These are phyloP conservation scores for Funneliformis mosseae DNA, from an alignment of 192 early-diverging fungal species.

Conservation along the genomic window DNA sequence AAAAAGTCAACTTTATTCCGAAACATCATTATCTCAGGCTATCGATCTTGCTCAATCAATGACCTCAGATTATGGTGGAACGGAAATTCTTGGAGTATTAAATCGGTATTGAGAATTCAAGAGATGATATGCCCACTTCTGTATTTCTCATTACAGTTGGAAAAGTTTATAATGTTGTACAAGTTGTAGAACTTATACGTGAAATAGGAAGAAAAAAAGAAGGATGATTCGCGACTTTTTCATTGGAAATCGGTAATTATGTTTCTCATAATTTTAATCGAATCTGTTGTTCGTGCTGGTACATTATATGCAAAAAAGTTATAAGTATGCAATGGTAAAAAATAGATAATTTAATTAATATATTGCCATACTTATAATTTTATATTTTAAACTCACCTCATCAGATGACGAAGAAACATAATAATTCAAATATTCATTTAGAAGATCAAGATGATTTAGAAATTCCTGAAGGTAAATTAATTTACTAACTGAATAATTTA, in stretches of 20 bases:
- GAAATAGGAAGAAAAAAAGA: conserved; percentile 22
- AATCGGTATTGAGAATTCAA: conserved; percentile 34
- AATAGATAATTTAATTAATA: too few relatives aligned
- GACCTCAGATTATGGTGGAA: conserved; percentile 51
- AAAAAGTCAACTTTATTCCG: conserved; percentile 39
- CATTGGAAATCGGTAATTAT: conserved; percentile 49
- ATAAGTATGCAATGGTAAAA: too few relatives aligned
- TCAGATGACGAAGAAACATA: too few relatives aligned
- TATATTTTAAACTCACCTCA: too few relatives aligned
- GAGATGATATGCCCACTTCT: conserved; percentile 44
- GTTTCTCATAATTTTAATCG: conserved; percentile 57
- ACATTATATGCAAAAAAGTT: conserved; percentile 54
- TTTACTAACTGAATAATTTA: too few relatives aligned
- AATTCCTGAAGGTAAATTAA: too few relatives aligned
- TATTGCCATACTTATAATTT: too few relatives aligned
- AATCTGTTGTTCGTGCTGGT: conserved; percentile 51
- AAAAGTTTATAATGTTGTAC: conserved; percentile 46
- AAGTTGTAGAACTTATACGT: conserved; percentile 41
- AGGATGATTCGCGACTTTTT: conserved; percentile 46
- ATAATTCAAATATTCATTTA: too few relatives aligned
- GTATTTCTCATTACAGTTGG: conserved; percentile 51
- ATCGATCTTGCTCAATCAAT: conserved; percentile 35
- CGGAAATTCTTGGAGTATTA: conserved; percentile 46
- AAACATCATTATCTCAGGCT: conserved; percentile 44
- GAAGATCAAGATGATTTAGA: too few relatives aligned